Base-by-base conservation (phyloP, 331 rosid genomes). In the Stylosanthes scabra region DNA sequence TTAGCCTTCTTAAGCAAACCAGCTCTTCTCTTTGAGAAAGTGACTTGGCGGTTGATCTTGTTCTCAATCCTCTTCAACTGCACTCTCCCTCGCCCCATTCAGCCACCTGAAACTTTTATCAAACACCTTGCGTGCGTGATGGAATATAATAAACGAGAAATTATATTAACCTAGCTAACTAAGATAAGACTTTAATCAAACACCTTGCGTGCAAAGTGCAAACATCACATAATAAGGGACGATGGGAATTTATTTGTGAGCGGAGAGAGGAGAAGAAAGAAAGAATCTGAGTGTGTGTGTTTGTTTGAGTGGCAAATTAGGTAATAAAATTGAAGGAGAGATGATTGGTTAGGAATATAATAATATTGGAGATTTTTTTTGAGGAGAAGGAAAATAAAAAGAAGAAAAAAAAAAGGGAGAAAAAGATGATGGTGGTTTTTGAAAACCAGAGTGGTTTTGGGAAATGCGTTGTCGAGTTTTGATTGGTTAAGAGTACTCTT, bases 41-140 rank as follows among this genome's bases (percentile, higher is more conserved):
- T 91, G 13, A 91, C 97, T 64, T 91, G 97, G 63, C 97, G 82
- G 37, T 88, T 88, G 88, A 91, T 82, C 82, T 88, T 91, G 87
- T 91, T 91, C 86, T 91, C 97, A 59, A 91, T 91, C 79, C 90
- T 85, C 89, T 83, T 91, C 88, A 91, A 64, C 76, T 87, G 88
- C 81, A 91, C 95, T 65, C 92, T 82, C 74, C 97, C 97, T 28
- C 97, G 83, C 42, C 94, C 95, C 97, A 91, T 54, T 34, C 39
- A 4, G 6, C 39, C 39, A 34, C 4, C 39, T 6, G 6, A 6
- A 34, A 34, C 39, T 34, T 34, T 34, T 4, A 34, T 34, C 39
- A 34, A 34, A 34, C 39, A 34, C 39, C 39, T 34, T 34, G 39
- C 6, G 39, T 34, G 39, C 39, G 39, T 34, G 6, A 34, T 6